Conservation (phyloP, 352 stramenopile species). For the Elongisporangium prolatum region DNA sequence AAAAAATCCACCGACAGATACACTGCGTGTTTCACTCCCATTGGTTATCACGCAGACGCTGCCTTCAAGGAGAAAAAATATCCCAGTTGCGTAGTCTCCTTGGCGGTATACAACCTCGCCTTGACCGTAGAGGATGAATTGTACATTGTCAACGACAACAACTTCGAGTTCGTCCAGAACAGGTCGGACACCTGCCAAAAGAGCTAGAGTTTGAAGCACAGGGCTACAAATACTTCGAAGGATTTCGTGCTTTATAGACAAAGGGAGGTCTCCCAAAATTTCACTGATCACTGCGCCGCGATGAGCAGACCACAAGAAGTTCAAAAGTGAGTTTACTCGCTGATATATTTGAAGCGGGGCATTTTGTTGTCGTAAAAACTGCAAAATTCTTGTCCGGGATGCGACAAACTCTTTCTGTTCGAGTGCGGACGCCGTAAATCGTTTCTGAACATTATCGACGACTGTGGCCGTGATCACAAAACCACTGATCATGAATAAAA, state of each 20-base stretch:
- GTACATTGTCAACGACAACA: constrained; percentile 24
- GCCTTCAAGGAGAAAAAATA: constrained; percentile 50
- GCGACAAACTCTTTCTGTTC: constrained; percentile 61
- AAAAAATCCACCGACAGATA: neutral
- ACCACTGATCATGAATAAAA: constrained; percentile 40
- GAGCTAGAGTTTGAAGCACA: constrained; percentile 30
- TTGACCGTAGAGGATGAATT: constrained; percentile 47
- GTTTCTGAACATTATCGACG: constrained; percentile 52
- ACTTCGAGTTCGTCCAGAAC: constrained; percentile 21
- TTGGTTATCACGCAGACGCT: constrained; percentile 17
- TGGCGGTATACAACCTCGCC: constrained; percentile 40
- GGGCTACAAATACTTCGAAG: constrained; percentile 34
- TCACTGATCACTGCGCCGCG: constrained; percentile 31
- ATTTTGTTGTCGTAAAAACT: constrained; percentile 42
- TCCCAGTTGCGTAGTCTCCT: constrained; percentile 32
- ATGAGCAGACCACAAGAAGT: constrained; percentile 62
- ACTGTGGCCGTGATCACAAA: constrained; percentile 47
- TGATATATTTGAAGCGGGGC: constrained; percentile 37
- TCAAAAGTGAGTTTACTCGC: constrained; percentile 46
- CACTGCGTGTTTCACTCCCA: neutral
- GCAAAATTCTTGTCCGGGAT: constrained; percentile 36
- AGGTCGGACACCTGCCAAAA: constrained; percentile 23
- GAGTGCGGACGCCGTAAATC: constrained; percentile 39
- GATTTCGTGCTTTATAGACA: constrained; percentile 32
- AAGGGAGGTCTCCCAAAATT: constrained; percentile 33